Evolutionary conservation across 495 filamentous ascomycete genomes (phyloP), one percentile per base, ranked within the genome.

Genomic region (Delitschia confertaspora): DNA sequence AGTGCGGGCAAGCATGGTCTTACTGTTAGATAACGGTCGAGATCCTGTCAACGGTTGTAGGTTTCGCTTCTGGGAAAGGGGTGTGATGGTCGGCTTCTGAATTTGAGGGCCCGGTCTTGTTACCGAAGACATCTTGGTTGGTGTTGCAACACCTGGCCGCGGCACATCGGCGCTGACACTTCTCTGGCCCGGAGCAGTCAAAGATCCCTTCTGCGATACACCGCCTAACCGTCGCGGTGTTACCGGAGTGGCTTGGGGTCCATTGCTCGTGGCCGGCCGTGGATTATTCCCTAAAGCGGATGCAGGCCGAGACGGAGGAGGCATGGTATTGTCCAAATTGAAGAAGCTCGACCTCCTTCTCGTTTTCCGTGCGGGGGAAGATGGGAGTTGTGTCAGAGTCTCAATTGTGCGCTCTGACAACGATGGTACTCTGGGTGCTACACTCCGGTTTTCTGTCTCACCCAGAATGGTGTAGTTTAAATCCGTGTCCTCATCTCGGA

Each of bases 331-430:
- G 35, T 74, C 65, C 9, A 67, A 60, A 40, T 65, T 68, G 59
- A 77, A 83, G 60, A 84, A 80, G 53, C 69, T 76, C 7, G 78
- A 80, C 42, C 65, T 65, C 43, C 76, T 63, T 45, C 69, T 65
- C 7, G 59, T 57, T n/a, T 36, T 21, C 31, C 73, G 63, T 2
- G 69, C 72, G 6, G 81, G 81, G 13, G 81, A 82, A 2, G 78
- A 69, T 2, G 80, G 75, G 16, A 84, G 69, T 33, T 71, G 67
- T 21, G 80, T 67, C 9, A 85, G 60, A 0, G 77, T 82, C 47
- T 82, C 79, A 24, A 82, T 75, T 8, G 81, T 82, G 29, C 81
- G 65, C 36, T 85, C 81, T 10, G 78, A 80, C 17, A 85, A 60
- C 1, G 80, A 84, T 17, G 76, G 73, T 17, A n/a, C n/a, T n/a